phyloP scores from a whole-genome alignment of 306 rosid species.

The Carpinus viminea region DNA sequence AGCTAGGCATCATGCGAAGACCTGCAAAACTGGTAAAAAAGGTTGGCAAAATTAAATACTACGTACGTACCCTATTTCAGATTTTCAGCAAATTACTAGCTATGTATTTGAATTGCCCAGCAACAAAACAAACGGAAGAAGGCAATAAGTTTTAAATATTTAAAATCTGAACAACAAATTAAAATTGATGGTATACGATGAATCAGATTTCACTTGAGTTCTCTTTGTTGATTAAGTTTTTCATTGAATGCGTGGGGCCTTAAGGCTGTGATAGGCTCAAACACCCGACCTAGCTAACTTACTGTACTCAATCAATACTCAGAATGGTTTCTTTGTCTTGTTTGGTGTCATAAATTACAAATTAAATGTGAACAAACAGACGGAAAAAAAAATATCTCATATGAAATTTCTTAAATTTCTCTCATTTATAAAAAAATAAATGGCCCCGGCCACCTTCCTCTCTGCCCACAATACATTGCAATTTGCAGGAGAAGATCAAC shows the following conservation, averaged over 20 bases:
- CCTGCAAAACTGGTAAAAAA: background rate
- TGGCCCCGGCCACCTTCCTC: constrained; percentile 13
- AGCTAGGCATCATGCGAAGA: too few relatives aligned
- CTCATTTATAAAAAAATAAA: constrained; percentile 22
- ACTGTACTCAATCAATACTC: constrained; percentile 7
- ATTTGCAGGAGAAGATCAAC: constrained; percentile 14
- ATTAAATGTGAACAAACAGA: constrained; percentile 45
- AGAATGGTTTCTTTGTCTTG: constrained; percentile 65
- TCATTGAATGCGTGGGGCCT: constrained; percentile 24
- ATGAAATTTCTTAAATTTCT: constrained; percentile 20
- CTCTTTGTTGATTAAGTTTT: background rate
- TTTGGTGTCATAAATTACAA: constrained; percentile 29
- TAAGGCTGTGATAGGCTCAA: background rate
- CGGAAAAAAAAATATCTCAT: constrained; percentile 37
- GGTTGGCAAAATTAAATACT: background rate
- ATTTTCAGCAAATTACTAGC: too few relatives aligned
- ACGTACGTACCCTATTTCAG: background rate
- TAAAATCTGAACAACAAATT: too few relatives aligned
- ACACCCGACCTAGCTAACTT: background rate
- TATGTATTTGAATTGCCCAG: too few relatives aligned
- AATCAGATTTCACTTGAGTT: background rate
- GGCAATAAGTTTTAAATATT: too few relatives aligned
- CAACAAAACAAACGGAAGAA: too few relatives aligned
- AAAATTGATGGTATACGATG: background rate
- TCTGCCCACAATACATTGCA: background rate